Evolutionary conservation across 495 filamentous ascomycete genomes (phyloP).

Genomic region (Daldinia decipiens): DNA sequence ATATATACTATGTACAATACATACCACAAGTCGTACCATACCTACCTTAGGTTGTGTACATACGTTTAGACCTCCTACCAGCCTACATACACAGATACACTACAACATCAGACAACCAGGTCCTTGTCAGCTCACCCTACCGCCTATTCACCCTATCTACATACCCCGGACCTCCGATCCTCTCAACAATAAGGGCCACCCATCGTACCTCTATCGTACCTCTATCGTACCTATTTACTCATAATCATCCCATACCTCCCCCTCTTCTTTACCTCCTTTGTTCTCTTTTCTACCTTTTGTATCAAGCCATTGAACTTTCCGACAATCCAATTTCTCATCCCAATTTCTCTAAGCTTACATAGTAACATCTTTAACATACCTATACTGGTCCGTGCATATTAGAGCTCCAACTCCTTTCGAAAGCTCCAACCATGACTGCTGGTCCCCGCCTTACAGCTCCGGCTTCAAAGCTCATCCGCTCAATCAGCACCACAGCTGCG

Average conservation of each 20-base stretch:
- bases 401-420: slow-evolving; percentile 7
- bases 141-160: slow-evolving; percentile 25
- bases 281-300: slow-evolving; percentile 29
- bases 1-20: neutral
- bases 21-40: too few species aligned
- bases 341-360: neutral
- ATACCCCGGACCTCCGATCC: slow-evolving; percentile 39
- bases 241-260: slow-evolving; percentile 27
- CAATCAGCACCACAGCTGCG: slow-evolving; percentile 54
- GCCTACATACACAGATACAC: neutral
- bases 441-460: slow-evolving; percentile 53
- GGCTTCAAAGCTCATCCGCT: slow-evolving; percentile 57
- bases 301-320: slow-evolving; percentile 35
- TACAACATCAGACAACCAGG: slow-evolving; percentile 23
- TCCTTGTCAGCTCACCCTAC: slow-evolving; percentile 25
- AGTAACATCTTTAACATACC: neutral
- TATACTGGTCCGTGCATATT: neutral
- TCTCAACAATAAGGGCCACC: slow-evolving; percentile 38
- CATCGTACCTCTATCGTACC: slow-evolving; percentile 17
- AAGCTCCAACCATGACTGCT: slow-evolving; percentile 38
- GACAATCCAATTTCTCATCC: neutral
- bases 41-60: too few species aligned
- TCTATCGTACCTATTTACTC: slow-evolving; percentile 26
- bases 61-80: too few species aligned
- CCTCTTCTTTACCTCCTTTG: slow-evolving; percentile 23